These are phyloP conservation scores for Backusella australiensis DNA, from an alignment of 192 early-diverging fungal genomes.

Conservation along the genomic window DNA sequence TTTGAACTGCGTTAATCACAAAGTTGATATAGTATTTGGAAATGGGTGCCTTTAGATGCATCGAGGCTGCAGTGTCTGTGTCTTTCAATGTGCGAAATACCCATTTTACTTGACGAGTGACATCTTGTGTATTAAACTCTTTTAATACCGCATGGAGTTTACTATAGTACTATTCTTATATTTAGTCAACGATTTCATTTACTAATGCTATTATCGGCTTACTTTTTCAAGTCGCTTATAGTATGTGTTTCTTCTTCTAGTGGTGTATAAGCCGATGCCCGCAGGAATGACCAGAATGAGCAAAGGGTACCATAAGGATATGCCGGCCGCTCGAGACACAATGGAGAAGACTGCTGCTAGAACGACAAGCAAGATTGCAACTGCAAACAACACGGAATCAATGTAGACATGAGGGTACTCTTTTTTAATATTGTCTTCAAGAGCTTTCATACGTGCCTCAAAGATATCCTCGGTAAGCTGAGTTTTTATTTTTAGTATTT, in stretches of 20 bases:
- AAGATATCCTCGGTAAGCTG: slow-evolving; percentile 13
- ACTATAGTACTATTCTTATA: neutral
- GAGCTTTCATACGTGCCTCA: neutral
- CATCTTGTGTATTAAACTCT: slow-evolving; percentile 4
- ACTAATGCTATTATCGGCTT: neutral
- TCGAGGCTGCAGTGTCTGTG: neutral
- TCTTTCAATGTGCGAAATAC: neutral
- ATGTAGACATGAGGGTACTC: slow-evolving; percentile 14
- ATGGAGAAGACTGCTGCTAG: slow-evolving; percentile 20
- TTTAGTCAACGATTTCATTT: neutral
- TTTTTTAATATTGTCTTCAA: neutral
- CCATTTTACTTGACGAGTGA: slow-evolving; percentile 4
- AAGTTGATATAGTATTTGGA: neutral
- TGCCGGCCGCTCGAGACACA: slow-evolving; percentile 18
- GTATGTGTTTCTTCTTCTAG: slow-evolving; percentile 3
- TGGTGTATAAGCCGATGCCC: neutral
- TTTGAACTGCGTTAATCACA: slow-evolving; percentile 1
- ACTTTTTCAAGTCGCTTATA: neutral
- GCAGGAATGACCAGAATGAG: slow-evolving; percentile 18
- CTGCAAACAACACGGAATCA: slow-evolving; percentile 9
- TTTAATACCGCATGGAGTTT: neutral
- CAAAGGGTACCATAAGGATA: slow-evolving; percentile 29
- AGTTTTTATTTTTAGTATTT: neutral
- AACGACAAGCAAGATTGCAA: slow-evolving; percentile 17
- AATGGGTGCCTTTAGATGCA: neutral